Conservation (phyloP, 2,329 filamentous ascomycete species). For the Colletotrichum nymphaeae region DNA sequence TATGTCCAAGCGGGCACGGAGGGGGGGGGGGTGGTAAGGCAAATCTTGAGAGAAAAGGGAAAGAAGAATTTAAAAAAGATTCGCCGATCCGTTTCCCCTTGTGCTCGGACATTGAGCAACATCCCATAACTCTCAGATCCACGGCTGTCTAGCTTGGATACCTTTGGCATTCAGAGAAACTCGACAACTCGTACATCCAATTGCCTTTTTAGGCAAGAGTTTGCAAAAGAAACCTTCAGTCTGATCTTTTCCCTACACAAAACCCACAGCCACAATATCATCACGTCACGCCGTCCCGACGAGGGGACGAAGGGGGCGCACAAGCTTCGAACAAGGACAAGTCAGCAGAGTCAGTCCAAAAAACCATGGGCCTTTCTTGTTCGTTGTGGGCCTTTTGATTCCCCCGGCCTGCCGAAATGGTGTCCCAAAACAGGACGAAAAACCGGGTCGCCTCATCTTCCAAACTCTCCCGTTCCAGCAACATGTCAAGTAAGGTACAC, state of each 20-base stretch:
- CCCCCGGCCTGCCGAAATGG: not conserved
- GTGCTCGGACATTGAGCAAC: not conserved
- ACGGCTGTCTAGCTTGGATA: not conserved
- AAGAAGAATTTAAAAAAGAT: not conserved
- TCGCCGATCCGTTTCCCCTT: not conserved
- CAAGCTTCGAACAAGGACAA: not conserved
- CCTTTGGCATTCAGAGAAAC: not conserved
- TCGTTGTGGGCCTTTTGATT: not conserved
- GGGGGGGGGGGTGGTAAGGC: not conserved
- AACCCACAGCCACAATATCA: not conserved
- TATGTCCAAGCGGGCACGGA: not conserved
- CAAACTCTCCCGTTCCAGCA: constrained; percentile 4
- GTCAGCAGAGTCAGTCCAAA: not conserved
- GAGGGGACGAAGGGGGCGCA: not conserved
- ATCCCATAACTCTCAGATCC: not conserved
- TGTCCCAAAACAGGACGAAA: not conserved
- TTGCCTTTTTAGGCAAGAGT: not conserved
- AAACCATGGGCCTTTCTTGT: too few species aligned
- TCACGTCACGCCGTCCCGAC: not conserved
- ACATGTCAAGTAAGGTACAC: too few species aligned
- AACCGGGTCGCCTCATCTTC: constrained; percentile 4
- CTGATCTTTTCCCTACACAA: not conserved
- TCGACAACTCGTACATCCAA: not conserved
- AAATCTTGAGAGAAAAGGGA: not conserved
- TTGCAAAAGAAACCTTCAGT: not conserved